Evolutionary conservation across 2,329 filamentous ascomycete genomes (phyloP), one percentile per base, ranked within the genome.

Genomic region (Alternaria panax): DNA sequence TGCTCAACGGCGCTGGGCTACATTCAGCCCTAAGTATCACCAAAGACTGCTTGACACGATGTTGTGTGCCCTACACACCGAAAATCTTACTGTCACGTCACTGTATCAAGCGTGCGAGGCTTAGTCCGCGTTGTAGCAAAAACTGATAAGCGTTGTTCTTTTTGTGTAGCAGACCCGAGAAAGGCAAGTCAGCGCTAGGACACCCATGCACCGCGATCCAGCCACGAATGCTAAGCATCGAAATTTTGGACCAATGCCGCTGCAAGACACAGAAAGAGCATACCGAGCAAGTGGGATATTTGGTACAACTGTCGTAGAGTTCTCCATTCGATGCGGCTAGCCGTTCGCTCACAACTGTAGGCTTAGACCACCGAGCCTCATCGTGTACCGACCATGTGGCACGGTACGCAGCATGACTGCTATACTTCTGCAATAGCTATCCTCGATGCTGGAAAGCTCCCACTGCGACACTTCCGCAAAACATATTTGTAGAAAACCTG

Each of bases 181-280:
- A 56, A 52, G 54, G 57, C 55, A 63, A 60, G 62, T 71, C 65
- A 69, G 65, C 68, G 54, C 68, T 69, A 71, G 57, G 57, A 62
- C 3, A 48, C 43, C 51, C 38, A 36, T 50, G 42, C 55, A 54
- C 14, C 47, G 52, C 54, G 52, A 58, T n/a, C n/a, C n/a, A n/a
- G n/a, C n/a, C n/a, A n/a, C 45, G 60, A 51, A 32, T 43, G 54
- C 54, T 52, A 62, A 57, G 62, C 56, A 60, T 57, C 41, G 50
- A 27, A 16, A 53, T 30, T 24, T 42, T 50, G 47, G 48, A 57
- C 41, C 53, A 62, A 57, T 62, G 64, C 57, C 54, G 48, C 57
- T 57, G 50, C 57, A 55, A 53, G 46, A 58, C 51, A 46, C 51
- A 50, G 50, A 38, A 52, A 51, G 45, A 59, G 47, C 25, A 50